These are phyloP conservation scores for Dittrichia graveolens DNA, from an alignment of 129 eudicot species.

Conservation along the genomic window DNA sequence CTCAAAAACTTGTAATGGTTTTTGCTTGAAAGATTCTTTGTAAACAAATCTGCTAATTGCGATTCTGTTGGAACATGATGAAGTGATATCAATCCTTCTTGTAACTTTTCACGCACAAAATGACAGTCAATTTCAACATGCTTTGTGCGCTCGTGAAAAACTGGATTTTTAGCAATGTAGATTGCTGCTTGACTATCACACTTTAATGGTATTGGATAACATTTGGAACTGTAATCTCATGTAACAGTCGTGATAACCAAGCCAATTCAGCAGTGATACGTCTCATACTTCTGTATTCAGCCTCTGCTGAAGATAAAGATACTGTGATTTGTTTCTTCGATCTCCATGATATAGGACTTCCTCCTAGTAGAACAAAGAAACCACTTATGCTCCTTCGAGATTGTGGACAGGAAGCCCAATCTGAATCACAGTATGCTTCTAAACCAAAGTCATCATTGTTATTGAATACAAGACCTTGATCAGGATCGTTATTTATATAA, in stretches of 20 bases:
- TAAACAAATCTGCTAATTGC: neutral
- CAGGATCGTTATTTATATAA: neutral
- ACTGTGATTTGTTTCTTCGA: neutral
- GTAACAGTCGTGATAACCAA: neutral
- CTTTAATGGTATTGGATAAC: neutral
- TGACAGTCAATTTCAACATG: neutral
- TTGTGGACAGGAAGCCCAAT: neutral
- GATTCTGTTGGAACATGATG: neutral
- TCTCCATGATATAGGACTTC: neutral
- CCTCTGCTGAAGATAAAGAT: neutral
- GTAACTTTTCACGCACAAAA: neutral
- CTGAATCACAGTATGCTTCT: neutral
- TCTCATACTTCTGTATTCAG: neutral
- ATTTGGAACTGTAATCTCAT: neutral
- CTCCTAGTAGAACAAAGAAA: neutral
- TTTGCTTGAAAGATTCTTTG: neutral
- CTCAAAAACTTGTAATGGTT: too few relatives aligned
- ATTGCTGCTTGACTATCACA: neutral
- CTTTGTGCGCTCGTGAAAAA: conserved; percentile 1
- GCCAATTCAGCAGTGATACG: neutral
- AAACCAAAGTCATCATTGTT: neutral
- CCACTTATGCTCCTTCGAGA: neutral
- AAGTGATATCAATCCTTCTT: neutral
- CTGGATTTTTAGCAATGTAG: neutral
- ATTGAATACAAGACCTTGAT: neutral